Conservation (phyloP, 306 rosid genomes). For the Quercus aquifolioides region DNA sequence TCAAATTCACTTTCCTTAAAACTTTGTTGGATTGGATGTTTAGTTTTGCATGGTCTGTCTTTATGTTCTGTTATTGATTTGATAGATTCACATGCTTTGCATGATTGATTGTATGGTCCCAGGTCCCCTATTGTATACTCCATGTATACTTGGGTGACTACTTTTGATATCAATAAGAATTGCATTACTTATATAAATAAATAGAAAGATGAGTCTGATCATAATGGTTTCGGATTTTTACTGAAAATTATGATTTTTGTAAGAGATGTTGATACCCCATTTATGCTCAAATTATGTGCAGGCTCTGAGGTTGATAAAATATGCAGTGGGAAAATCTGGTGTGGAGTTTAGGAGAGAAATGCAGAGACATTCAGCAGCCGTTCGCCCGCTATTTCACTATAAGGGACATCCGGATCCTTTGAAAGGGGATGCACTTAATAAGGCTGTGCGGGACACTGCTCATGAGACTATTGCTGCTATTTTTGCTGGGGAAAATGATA, state of each 20-base stretch:
- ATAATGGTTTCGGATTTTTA: not conserved
- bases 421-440: slow-evolving; percentile 94
- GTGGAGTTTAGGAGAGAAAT: slow-evolving; percentile 96
- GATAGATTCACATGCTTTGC: too few relatives aligned
- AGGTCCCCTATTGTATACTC: too few relatives aligned
- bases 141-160: too few relatives aligned
- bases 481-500: slow-evolving; percentile 71
- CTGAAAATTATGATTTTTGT: not conserved
- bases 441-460: slow-evolving; percentile 92
- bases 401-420: slow-evolving; percentile 89
- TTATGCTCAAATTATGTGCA: slow-evolving; percentile 30
- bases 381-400: slow-evolving; percentile 86
- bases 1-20: too few relatives aligned
- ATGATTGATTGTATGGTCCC: too few relatives aligned
- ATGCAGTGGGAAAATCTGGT: slow-evolving; percentile 87
- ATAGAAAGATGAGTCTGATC: not conserved
- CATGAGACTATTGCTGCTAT: slow-evolving; percentile 80
- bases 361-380: slow-evolving; percentile 92
- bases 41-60: too few relatives aligned
- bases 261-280: not conserved
- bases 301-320: slow-evolving; percentile 93
- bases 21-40: too few relatives aligned
- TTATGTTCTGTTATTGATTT: too few relatives aligned
- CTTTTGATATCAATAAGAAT: too few relatives aligned
- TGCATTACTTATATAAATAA: too few relatives aligned